Evolutionary conservation across 148 eudicot genomes (phyloP).

Genomic region (Cornus florida): DNA sequence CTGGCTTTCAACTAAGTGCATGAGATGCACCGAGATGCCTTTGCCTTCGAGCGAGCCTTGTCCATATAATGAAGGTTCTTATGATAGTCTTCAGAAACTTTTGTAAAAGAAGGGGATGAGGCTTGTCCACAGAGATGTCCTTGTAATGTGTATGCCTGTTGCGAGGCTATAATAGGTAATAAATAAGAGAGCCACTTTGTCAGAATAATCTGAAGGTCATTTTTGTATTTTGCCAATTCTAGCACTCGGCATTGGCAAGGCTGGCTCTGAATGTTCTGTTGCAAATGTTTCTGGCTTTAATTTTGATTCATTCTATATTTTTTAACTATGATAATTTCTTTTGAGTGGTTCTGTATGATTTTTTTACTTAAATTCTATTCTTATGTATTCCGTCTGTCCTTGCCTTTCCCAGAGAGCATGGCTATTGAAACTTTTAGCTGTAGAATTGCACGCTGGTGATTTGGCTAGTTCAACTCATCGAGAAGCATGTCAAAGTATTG

Average conservation of each 20-base stretch:
- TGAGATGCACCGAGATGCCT: too few species aligned
- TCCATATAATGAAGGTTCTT: too few species aligned
- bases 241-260: not conserved
- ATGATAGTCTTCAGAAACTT: too few species aligned
- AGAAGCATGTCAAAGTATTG: slow-evolving; percentile 76
- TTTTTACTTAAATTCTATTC: slow-evolving; percentile 1
- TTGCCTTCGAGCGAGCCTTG: too few species aligned
- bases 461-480: slow-evolving; percentile 54
- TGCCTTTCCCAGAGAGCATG: slow-evolving; percentile 74
- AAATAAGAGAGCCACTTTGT: not conserved
- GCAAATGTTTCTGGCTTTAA: not conserved
- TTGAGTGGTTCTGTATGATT: slow-evolving; percentile 14
- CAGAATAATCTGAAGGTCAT: not conserved
- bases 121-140: too few species aligned
- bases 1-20: too few species aligned
- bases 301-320: not conserved
- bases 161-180: too few species aligned
- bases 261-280: not conserved
- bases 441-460: slow-evolving; percentile 80
- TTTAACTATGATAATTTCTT: not conserved
- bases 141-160: too few species aligned
- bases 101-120: too few species aligned
- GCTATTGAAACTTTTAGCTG: slow-evolving; percentile 87
- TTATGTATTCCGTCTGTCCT: not conserved
- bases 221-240: not conserved